Base-by-base conservation (phyloP, 805 yeast species). In the Hanseniaspora taiwanica region DNA sequence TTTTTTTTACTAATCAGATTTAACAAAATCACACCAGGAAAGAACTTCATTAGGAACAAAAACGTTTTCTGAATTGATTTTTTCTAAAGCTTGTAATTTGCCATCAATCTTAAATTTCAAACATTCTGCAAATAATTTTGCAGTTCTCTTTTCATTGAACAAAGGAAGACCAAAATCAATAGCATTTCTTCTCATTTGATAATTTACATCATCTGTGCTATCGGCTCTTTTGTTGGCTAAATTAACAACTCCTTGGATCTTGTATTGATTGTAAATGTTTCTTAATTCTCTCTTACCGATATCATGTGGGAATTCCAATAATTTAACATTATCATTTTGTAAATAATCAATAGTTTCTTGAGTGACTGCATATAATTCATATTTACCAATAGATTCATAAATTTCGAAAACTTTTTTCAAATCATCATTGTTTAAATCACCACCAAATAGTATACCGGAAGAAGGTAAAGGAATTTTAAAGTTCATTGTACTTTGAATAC, bases 171-270 rank as follows among this genome's bases (percentile, higher is more conserved):
- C 97, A 60, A 91, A 91, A 62, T 91, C 99, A 65, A 91, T 93
- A 37, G 99, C 97, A 61, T 91, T 91, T 69, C 99, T 81, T 71
- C 99, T 81, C 98, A 91, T 91, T 43, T 89, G 79, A 62, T 91
- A 91, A 64, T 91, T 96, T 62, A 81, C 80, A 56, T 91, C 96
- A 48, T 74, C 62, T 48, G 84, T 70, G 48, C 72, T 66, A 54
- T 83, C 93, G 35, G 97, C 99, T 59, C 96, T 76, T 34, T 83
- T 81, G 51, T 71, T 71, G 40, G 98, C 96, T 55, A 91, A 72
- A 66, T 91, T 91, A 74, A 89, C 78, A 14, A 91, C 98, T 47
- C 86, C 79, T 47, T 78, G 71, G 58, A 91, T 77, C 53, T 87
- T 77, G 63, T 84, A 75, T 46, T 78, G 71, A 59, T 82, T 89